These are phyloP conservation scores for Leptographium galeiforme DNA, from an alignment of 2,329 filamentous ascomycete species.

Conservation along the genomic window DNA sequence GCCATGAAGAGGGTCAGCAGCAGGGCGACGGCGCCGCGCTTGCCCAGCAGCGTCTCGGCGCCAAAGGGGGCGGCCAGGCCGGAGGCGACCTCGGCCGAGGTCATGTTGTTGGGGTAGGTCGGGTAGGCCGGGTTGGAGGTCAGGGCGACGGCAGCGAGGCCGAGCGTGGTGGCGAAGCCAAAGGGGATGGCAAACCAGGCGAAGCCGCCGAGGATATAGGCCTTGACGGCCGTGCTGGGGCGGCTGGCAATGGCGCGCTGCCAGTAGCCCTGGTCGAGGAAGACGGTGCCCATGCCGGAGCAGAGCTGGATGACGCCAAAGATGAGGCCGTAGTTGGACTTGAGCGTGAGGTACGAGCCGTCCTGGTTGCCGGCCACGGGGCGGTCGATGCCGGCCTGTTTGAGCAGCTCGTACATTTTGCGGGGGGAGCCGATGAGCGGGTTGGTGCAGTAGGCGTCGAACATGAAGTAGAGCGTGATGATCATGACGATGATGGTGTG, in stretches of 20 bases:
- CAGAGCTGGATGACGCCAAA: conserved; percentile 24
- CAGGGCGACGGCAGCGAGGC: conserved; percentile 20
- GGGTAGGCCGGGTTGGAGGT: conserved; percentile 15
- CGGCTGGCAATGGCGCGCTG: conserved; percentile 28
- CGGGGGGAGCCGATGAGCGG: conserved; percentile 17
- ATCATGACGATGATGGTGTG: conserved; percentile 27
- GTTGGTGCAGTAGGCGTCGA: conserved; percentile 14
- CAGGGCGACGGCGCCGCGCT: conserved; percentile 20
- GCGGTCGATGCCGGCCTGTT: conserved; percentile 17
- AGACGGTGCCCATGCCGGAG: conserved; percentile 22
- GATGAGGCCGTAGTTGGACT: conserved; percentile 20
- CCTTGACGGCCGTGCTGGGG: conserved; percentile 25
- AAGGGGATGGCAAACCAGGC: conserved; percentile 25
- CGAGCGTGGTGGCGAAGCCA: conserved; percentile 22
- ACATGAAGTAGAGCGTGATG: conserved; percentile 24
- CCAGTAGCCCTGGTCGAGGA: conserved; percentile 30
- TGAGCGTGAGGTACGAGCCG: conserved; percentile 24
- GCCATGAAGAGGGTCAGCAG: conserved; percentile 33
- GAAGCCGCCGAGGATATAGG: conserved; percentile 26
- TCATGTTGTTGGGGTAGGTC: conserved; percentile 19
- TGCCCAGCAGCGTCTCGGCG: conserved; percentile 18
- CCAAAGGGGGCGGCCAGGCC: conserved; percentile 20
- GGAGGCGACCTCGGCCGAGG: conserved; percentile 16
- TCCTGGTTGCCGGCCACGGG: conserved; percentile 20
- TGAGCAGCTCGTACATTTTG: conserved; percentile 23